These are phyloP conservation scores for Cochlearia excelsa DNA, from an alignment of 345 rosid genomes.

Conservation along the genomic window DNA sequence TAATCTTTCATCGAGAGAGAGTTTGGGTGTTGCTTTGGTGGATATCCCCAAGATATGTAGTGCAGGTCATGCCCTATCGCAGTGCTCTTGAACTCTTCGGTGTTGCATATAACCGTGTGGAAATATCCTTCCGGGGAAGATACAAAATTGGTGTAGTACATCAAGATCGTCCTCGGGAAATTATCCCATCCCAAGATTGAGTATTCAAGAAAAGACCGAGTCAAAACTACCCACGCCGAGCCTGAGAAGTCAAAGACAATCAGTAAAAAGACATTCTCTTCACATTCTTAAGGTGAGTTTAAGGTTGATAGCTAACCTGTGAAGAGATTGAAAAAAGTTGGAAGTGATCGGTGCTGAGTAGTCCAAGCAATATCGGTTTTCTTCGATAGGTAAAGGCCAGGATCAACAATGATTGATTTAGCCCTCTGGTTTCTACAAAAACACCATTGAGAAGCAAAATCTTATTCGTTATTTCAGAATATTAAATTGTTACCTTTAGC, in stretches of 20 bases:
- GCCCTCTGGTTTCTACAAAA: constrained; percentile 73
- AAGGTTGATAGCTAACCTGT: constrained; percentile 53
- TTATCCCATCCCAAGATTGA: constrained; percentile 91
- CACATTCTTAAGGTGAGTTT: background rate
- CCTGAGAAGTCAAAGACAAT: constrained; percentile 42
- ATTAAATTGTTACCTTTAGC: background rate
- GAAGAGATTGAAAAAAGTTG: constrained; percentile 78
- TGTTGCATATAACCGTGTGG: constrained; percentile 88
- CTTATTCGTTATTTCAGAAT: background rate
- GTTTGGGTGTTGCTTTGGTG: constrained; percentile 92
- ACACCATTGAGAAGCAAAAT: constrained; percentile 14
- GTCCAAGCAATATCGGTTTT: constrained; percentile 86
- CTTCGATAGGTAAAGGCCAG: constrained; percentile 87
- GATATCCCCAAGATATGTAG: constrained; percentile 93
- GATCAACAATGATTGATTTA: constrained; percentile 87
- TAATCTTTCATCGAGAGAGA: constrained; percentile 61
- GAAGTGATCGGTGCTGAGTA: constrained; percentile 83
- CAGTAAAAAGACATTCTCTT: background rate
- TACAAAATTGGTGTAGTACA: constrained; percentile 87
- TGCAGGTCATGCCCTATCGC: constrained; percentile 89
- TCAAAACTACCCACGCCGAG: constrained; percentile 94
- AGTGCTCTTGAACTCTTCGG: constrained; percentile 60
- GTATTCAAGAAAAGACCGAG: constrained; percentile 77
- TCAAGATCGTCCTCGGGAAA: constrained; percentile 72
- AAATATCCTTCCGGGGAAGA: constrained; percentile 94